Evolutionary conservation across 148 eudicot species (phyloP).

Genomic region (Chenopodium suecicum): DNA sequence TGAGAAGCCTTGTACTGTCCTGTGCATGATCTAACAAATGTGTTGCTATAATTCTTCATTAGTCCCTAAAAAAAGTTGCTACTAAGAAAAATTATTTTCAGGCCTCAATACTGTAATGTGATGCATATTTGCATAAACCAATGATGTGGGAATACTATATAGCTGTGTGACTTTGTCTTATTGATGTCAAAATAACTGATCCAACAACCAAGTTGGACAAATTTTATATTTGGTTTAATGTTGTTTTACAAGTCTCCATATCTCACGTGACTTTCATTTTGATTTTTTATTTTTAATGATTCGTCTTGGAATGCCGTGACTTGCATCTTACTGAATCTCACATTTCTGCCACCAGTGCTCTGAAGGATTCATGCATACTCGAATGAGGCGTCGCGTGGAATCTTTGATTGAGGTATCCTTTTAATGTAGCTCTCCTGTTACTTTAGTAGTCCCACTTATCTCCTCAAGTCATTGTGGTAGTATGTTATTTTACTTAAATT

Average conservation of each 20-base stretch:
- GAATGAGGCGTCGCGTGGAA: slow-evolving; percentile 98
- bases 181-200: neutral
- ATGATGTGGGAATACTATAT: neutral
- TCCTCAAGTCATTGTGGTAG: neutral
- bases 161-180: neutral
- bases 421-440: slow-evolving; percentile 11
- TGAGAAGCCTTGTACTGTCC: neutral
- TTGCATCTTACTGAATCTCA: slow-evolving; percentile 12
- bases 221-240: neutral
- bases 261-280: neutral
- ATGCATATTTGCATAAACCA: neutral
- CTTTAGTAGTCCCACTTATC: neutral
- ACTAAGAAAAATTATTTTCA: neutral
- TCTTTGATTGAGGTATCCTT: slow-evolving; percentile 79
- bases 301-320: neutral
- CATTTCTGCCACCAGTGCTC: slow-evolving; percentile 62
- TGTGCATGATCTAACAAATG: neutral
- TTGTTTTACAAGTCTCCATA: neutral
- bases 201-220: neutral
- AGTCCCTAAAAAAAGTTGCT: neutral
- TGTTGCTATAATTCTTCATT: neutral
- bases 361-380: slow-evolving; percentile 98
- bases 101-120: neutral
- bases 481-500: neutral
- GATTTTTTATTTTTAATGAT: neutral